Percentiles rank a stretch among this genome's conserved stretches.
These are phyloP conservation scores for Calonectria hongkongensis DNA, from an alignment of 2,329 filamentous ascomycete species.

Conservation along the genomic window DNA sequence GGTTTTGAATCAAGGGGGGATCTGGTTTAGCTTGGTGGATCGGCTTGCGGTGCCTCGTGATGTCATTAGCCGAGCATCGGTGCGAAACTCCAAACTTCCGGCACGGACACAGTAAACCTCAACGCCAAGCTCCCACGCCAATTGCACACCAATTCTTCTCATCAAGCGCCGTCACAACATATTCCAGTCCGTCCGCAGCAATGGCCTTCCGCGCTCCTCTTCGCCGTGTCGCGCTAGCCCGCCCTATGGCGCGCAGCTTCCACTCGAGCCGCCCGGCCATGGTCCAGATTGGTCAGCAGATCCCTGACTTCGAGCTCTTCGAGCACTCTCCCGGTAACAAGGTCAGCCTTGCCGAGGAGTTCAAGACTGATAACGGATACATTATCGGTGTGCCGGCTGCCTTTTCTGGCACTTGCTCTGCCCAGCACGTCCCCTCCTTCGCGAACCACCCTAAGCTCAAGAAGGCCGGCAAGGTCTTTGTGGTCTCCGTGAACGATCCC, in stretches of 20 bases:
- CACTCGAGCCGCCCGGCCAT: slow-evolving; percentile 77
- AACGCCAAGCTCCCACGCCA: slow-evolving; percentile 24
- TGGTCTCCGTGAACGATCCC: slow-evolving; percentile 94
- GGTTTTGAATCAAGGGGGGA: slow-evolving; percentile 21
- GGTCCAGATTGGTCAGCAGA: slow-evolving; percentile 85
- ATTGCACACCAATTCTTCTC: slow-evolving; percentile 41
- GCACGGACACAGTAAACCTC: slow-evolving; percentile 16
- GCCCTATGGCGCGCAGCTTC: slow-evolving; percentile 69
- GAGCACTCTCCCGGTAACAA: slow-evolving; percentile 94
- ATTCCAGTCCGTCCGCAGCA: slow-evolving; percentile 28
- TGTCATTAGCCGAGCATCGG: slow-evolving; percentile 48
- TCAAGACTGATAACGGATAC: slow-evolving; percentile 82
- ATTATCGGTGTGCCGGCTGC: slow-evolving; percentile 91
- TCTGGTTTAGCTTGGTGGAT: slow-evolving; percentile 36
- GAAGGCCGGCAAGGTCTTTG: slow-evolving; percentile 88
- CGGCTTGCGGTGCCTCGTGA: slow-evolving; percentile 42
- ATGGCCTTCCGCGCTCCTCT: slow-evolving; percentile 63
- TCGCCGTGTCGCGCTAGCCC: slow-evolving; percentile 58
- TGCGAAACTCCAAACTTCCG: slow-evolving; percentile 30
- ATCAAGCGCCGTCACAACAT: slow-evolving; percentile 27
- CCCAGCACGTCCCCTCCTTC: slow-evolving; percentile 88
- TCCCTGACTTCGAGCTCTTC: slow-evolving; percentile 86
- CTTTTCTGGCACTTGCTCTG: slow-evolving; percentile 77
- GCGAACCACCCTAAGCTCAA: slow-evolving; percentile 87
- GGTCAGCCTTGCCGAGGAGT: slow-evolving; percentile 88